These are phyloP conservation scores for Colletotrichum sp. DNA, from an alignment of 2,329 filamentous ascomycete genomes.

Conservation along the genomic window DNA sequence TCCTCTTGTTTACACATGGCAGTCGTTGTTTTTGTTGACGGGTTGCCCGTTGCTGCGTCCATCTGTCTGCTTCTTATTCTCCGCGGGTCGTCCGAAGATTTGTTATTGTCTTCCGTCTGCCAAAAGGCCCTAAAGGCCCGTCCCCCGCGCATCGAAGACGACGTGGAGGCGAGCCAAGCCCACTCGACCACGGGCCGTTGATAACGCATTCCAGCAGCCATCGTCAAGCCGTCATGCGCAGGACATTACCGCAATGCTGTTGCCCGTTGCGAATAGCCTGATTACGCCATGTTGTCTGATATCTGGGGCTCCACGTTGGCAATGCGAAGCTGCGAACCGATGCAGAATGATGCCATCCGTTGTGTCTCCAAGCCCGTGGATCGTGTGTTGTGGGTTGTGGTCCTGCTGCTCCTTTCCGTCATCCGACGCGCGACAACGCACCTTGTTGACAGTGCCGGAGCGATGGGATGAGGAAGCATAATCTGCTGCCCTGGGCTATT, in stretches of 20 bases:
- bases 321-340: conserved; percentile 9
- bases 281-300: neutral
- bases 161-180: neutral
- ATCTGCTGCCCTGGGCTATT: neutral
- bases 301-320: conserved; percentile 1
- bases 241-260: conserved; percentile 16
- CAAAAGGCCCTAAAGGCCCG: neutral
- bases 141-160: neutral
- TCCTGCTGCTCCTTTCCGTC: neutral
- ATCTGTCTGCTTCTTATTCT: neutral
- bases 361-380: neutral
- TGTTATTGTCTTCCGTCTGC: neutral
- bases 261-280: conserved; percentile 8
- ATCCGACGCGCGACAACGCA: neutral
- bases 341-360: conserved; percentile 8
- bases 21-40: conserved; percentile 19
- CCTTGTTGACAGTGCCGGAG: neutral
- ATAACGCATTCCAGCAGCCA: conserved; percentile 8
- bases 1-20: conserved; percentile 15
- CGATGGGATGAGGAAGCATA: neutral
- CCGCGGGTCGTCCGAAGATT: conserved; percentile 2
- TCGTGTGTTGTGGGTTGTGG: neutral
- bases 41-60: conserved; percentile 4
- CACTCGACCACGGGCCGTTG: conserved; percentile 11
- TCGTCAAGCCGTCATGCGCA: conserved; percentile 8